Conservation (phyloP, 805 yeast genomes). For the Barnettozyma salicaria region DNA sequence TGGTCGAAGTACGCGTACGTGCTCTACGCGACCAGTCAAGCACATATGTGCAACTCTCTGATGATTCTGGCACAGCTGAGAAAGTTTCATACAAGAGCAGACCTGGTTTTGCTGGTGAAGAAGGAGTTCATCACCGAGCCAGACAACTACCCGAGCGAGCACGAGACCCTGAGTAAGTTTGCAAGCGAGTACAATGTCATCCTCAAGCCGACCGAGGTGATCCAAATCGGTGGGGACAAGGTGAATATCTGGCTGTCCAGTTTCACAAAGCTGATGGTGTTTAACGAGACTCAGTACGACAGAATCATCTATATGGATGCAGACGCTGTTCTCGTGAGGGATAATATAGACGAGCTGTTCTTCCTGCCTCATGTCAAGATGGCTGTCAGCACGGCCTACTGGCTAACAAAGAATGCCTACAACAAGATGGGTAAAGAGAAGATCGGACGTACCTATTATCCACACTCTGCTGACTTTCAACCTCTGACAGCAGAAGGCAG, state of each 20-base stretch:
- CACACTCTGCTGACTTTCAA: slow-evolving; percentile 18
- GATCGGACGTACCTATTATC: slow-evolving; percentile 17
- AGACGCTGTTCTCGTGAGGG: slow-evolving; percentile 40
- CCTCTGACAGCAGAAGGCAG: slow-evolving; percentile 21
- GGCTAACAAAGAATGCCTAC: slow-evolving; percentile 29
- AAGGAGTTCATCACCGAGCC: slow-evolving; percentile 24
- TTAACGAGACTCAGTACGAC: slow-evolving; percentile 43
- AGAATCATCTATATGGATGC: slow-evolving; percentile 53
- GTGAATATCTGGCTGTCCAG: slow-evolving; percentile 40
- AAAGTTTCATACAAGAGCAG: slow-evolving; percentile 35
- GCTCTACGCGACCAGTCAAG: slow-evolving; percentile 50
- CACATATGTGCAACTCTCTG: slow-evolving; percentile 47
- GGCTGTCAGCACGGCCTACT: slow-evolving; percentile 42
- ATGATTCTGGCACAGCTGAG: slow-evolving; percentile 40
- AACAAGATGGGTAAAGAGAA: slow-evolving; percentile 17
- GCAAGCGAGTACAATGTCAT: slow-evolving; percentile 12
- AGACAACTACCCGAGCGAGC: slow-evolving; percentile 9
- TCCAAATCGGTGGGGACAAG: slow-evolving; percentile 15
- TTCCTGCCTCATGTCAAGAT: slow-evolving; percentile 42
- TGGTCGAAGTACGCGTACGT: slow-evolving; percentile 51
- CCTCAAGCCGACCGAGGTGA: slow-evolving; percentile 16
- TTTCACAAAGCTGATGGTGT: slow-evolving; percentile 50
- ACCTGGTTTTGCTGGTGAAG: slow-evolving; percentile 41
- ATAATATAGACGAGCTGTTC: slow-evolving; percentile 45
- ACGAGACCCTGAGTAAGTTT: slow-evolving; percentile 10